Percentiles rank a stretch among this genome's conserved stretches.
These are phyloP conservation scores for Lupinus albus DNA, from an alignment of 306 rosid genomes.

Conservation along the genomic window DNA sequence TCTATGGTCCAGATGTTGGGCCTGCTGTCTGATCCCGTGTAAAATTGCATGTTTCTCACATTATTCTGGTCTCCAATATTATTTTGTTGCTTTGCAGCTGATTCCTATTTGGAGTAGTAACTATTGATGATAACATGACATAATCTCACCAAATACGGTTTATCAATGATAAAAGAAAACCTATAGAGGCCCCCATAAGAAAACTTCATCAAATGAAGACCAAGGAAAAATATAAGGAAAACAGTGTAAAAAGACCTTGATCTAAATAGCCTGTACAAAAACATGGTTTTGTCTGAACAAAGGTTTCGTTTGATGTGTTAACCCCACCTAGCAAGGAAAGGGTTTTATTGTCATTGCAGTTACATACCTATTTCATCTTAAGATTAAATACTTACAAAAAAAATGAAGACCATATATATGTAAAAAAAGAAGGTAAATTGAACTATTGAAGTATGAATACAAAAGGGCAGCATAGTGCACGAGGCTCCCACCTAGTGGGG, in stretches of 20 bases:
- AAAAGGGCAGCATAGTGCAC: too few relatives aligned
- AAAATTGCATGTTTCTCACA: background rate
- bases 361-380: background rate
- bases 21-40: too few relatives aligned
- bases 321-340: background rate
- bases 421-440: background rate
- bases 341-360: background rate
- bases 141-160: background rate
- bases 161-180: background rate
- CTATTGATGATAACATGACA: background rate
- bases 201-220: background rate
- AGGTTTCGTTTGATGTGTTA: background rate
- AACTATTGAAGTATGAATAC: too few relatives aligned
- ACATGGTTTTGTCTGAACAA: background rate
- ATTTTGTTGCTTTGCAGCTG: conserved; percentile 30
- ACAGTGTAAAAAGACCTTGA: background rate
- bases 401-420: background rate
- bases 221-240: background rate
- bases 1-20: background rate
- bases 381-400: background rate
- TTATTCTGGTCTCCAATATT: background rate
- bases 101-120: background rate
- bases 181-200: background rate
- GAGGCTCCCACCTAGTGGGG: too few relatives aligned
- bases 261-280: background rate